phyloP scores from a whole-genome alignment of 495 filamentous ascomycete species.

The Penicillium fimorum region DNA sequence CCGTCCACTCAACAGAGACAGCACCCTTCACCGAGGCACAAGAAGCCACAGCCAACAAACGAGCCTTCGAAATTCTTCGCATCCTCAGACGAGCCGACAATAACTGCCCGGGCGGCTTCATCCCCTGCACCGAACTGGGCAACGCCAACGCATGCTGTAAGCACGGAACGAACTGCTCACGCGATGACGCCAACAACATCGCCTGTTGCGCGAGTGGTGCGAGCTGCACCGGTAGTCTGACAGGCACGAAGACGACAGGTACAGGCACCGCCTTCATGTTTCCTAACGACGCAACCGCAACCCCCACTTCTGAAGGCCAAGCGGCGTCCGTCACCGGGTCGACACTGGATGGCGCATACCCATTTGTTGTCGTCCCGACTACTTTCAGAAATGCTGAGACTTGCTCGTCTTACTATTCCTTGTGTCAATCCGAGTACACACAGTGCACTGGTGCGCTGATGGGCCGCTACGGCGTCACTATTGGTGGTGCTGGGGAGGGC shows the following conservation, averaged over 20 bases:
- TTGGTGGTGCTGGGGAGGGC: slow-evolving; percentile 47
- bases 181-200: slow-evolving; percentile 57
- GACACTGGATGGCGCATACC: slow-evolving; percentile 50
- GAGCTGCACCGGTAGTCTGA: slow-evolving; percentile 60
- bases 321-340: slow-evolving; percentile 44
- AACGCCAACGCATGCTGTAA: slow-evolving; percentile 57
- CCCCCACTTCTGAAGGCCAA: slow-evolving; percentile 28
- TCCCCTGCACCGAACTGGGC: slow-evolving; percentile 49
- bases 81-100: slow-evolving; percentile 36
- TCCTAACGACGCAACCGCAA: slow-evolving; percentile 33
- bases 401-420: slow-evolving; percentile 65
- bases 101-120: slow-evolving; percentile 54
- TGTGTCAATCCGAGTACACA: slow-evolving; percentile 62
- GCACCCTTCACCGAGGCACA: slow-evolving; percentile 32
- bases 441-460: slow-evolving; percentile 60
- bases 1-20: slow-evolving; percentile 31
- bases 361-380: slow-evolving; percentile 66
- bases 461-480: slow-evolving; percentile 47
- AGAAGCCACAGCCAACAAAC: slow-evolving; percentile 21
- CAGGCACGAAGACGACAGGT: slow-evolving; percentile 23
- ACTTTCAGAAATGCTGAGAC: slow-evolving; percentile 59
- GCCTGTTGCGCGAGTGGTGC: slow-evolving; percentile 64
- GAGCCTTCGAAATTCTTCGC: slow-evolving; percentile 42
- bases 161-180: slow-evolving; percentile 52
- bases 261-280: slow-evolving; percentile 39